Base-by-base conservation (phyloP, 2,329 filamentous ascomycete species). In the Stagonosporopsis cucurbitacearum region DNA sequence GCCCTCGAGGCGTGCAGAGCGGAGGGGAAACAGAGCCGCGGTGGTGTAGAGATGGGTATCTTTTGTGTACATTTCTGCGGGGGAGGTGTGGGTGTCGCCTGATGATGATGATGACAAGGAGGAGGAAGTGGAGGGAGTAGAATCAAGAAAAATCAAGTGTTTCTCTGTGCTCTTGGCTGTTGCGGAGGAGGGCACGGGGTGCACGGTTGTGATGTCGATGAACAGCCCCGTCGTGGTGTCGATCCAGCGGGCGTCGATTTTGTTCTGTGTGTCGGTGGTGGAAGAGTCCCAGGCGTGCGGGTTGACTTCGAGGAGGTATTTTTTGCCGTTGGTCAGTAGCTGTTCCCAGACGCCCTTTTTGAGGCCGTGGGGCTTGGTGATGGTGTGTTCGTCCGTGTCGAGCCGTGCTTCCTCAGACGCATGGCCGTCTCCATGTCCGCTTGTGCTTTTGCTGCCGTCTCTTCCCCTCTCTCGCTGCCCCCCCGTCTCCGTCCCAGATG, bases 201-300 rank as follows among this genome's bases (percentile, higher is more conserved):
- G 77, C 5, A 87, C 75, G 6, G 83, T 81, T 0, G 84, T 86
- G 57, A 87, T 85, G 65, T 87, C 85, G 62, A 87, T 86, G 63
- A 85, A 87, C 0, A 87, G 69, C 0, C 85, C 85, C 0, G 81
- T 85, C 0, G 79, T 74, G 19, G 77, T 85, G 64, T 87, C 84
- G 57, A 87, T 85, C 84, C 84, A 87, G 20, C 85, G 77, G 9
- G 81, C 84, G 64, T 87, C 84, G 50, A 87, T 87, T 28, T 82
- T 77, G 57, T 87, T 87, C 44, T 79, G 62, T 12, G 51, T 70
- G 60, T 87, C 85, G 2, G 37, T 48, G 0, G 71, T 77, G 2
- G 74, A 76, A 20, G 75, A 72, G 53, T 81, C 78, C 4, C 71
- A 70, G 63, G 80, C 85, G 60, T 84, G 74, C 9, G 84, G 84